These are phyloP conservation scores for Kluyveromyces marxianus DNA, from an alignment of 1,139 yeast genomes.

Conservation along the genomic window DNA sequence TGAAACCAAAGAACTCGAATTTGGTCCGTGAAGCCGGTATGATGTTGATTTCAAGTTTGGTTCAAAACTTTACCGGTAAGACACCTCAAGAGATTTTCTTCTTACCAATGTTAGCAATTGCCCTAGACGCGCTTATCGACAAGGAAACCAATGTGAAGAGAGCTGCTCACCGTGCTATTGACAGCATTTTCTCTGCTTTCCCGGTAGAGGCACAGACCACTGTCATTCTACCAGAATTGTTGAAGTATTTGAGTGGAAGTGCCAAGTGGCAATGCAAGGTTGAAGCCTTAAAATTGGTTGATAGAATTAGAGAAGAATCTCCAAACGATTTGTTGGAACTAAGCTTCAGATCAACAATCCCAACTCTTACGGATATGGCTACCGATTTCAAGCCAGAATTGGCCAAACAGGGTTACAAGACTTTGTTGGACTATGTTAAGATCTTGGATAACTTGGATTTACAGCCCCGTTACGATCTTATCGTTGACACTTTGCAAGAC, in stretches of 20 bases:
- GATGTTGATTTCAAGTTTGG: slow-evolving; percentile 60
- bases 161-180: slow-evolving; percentile 68
- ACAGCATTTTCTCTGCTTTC: slow-evolving; percentile 57
- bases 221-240: slow-evolving; percentile 52
- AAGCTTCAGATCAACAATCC: slow-evolving; percentile 71
- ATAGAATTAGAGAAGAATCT: slow-evolving; percentile 66
- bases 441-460: slow-evolving; percentile 89
- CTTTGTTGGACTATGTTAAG: slow-evolving; percentile 64
- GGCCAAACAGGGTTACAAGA: slow-evolving; percentile 72
- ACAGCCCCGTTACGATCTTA: slow-evolving; percentile 75
- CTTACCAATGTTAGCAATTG: slow-evolving; percentile 47
- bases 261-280: slow-evolving; percentile 93
- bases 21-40: slow-evolving; percentile 70
- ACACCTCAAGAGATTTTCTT: slow-evolving; percentile 73
- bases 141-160: slow-evolving; percentile 82
- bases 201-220: slow-evolving; percentile 78
- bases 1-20: slow-evolving; percentile 67
- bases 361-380: slow-evolving; percentile 78
- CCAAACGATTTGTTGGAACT: slow-evolving; percentile 83
- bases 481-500: slow-evolving; percentile 82
- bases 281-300: slow-evolving; percentile 68
- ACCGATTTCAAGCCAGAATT: slow-evolving; percentile 96
- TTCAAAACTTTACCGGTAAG: slow-evolving; percentile 56
- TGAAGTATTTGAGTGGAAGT: slow-evolving; percentile 60
- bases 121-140: slow-evolving; percentile 65